Percentiles rank a stretch among this genome's conserved stretches.
phyloP scores from a whole-genome alignment of 2,329 filamentous ascomycete genomes.

The Fusarium torulosum region DNA sequence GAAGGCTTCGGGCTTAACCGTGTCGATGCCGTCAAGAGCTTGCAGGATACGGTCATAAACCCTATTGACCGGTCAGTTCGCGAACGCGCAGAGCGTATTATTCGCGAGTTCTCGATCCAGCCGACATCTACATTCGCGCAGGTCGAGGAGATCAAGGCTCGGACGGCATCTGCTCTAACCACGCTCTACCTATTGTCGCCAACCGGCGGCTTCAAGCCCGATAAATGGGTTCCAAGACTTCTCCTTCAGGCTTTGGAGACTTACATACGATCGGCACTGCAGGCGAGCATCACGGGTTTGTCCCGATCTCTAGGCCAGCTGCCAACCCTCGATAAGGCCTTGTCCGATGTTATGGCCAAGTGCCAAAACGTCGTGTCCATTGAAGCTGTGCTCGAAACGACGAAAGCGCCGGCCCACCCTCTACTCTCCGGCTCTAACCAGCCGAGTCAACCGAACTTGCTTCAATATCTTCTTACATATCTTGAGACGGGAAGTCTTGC shows the following conservation, averaged over 20 bases:
- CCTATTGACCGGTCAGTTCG: slow-evolving; percentile 82
- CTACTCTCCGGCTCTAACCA: slow-evolving; percentile 61
- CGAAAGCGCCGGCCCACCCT: slow-evolving; percentile 77
- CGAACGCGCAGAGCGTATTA: slow-evolving; percentile 79
- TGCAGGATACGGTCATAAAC: slow-evolving; percentile 76
- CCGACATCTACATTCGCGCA: slow-evolving; percentile 70
- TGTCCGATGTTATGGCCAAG: slow-evolving; percentile 83
- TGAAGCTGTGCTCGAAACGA: slow-evolving; percentile 79
- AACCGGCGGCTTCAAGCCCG: slow-evolving; percentile 63
- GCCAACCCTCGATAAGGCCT: slow-evolving; percentile 82
- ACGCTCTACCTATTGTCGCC: slow-evolving; percentile 87
- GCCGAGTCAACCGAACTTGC: slow-evolving; percentile 63
- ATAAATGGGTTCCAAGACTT: slow-evolving; percentile 74
- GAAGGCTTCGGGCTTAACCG: slow-evolving; percentile 82
- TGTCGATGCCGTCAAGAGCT: slow-evolving; percentile 77
- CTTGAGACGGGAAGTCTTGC: slow-evolving; percentile 89
- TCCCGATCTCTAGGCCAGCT: slow-evolving; percentile 82
- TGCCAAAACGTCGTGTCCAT: slow-evolving; percentile 94
- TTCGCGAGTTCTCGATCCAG: slow-evolving; percentile 84
- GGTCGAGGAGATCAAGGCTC: slow-evolving; percentile 79
- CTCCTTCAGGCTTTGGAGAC: slow-evolving; percentile 82
- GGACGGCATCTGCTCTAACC: slow-evolving; percentile 78
- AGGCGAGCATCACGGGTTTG: slow-evolving; percentile 81
- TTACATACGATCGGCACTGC: slow-evolving; percentile 84
- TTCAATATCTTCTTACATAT: slow-evolving; percentile 78